A percentile compares a stretch with the other conserved stretches of the same genome.
Conservation (phyloP, 306 rosid genomes). For the Psophocarpus tetragonolobus region DNA sequence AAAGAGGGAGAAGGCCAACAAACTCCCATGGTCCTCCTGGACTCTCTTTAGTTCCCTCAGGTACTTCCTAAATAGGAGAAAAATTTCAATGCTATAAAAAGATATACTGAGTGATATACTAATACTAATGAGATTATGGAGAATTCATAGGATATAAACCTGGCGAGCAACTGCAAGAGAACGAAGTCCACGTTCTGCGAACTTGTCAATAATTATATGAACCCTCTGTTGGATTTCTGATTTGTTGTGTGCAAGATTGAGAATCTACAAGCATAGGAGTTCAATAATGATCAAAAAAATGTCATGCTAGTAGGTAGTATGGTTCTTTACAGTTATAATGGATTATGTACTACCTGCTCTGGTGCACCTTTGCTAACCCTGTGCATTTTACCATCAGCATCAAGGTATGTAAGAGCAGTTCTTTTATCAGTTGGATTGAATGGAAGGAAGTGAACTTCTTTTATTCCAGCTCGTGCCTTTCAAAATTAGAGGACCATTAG, state of each 20-base stretch:
- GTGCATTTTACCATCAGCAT: conserved; percentile 59
- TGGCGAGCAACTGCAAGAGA: conserved; percentile 68
- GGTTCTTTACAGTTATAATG: conserved; percentile 6
- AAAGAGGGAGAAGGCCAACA: conserved; percentile 75
- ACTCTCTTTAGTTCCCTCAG: conserved; percentile 63
- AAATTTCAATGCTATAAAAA: neutral
- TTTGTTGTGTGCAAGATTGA: conserved; percentile 63
- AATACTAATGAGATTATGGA: neutral
- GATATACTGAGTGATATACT: neutral
- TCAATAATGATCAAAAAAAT: neutral
- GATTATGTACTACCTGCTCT: conserved; percentile 56
- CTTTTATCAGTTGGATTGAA: conserved; percentile 78
- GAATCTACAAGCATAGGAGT: conserved; percentile 47
- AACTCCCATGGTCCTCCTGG: conserved; percentile 82
- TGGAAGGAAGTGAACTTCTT: conserved; percentile 82
- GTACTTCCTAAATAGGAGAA: conserved; percentile 54
- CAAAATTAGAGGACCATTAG: neutral
- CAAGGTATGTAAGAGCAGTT: conserved; percentile 72
- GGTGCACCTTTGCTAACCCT: conserved; percentile 88
- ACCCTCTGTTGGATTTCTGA: conserved; percentile 55
- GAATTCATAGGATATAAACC: conserved; percentile 30
- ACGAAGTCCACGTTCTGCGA: conserved; percentile 77
- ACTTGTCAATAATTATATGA: conserved; percentile 63
- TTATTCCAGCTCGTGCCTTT: conserved; percentile 66
- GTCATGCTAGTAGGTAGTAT: neutral